Percentiles rank a stretch among this genome's conserved stretches.
These are phyloP conservation scores for Cryptococcus sp. DNA, from an alignment of 1,284 basidiomycete genomes.

Conservation along the genomic window DNA sequence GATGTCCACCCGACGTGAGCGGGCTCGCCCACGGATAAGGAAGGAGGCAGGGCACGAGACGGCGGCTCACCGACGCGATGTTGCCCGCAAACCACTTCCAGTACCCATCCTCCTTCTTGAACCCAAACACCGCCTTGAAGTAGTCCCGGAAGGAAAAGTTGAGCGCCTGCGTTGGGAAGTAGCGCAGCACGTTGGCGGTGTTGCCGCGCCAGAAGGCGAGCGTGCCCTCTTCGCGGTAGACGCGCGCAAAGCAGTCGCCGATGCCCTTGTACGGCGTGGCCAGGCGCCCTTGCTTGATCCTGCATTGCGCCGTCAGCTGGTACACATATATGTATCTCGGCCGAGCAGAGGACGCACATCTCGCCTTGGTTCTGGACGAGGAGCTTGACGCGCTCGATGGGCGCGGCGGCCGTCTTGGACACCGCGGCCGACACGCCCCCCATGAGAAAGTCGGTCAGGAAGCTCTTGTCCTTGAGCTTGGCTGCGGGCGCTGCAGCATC, in stretches of 20 bases:
- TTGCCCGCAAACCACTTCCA: conserved; percentile 57
- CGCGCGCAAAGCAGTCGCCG: conserved; percentile 77
- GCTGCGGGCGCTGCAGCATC: too few species aligned
- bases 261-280: conserved; percentile 89
- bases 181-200: conserved; percentile 57
- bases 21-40: too few species aligned
- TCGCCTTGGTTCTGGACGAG: conserved; percentile 87
- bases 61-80: conserved; percentile 62
- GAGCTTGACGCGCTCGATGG: conserved; percentile 97
- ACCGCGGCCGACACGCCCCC: conserved; percentile 61
- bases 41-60: neutral
- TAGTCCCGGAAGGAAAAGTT: conserved; percentile 52
- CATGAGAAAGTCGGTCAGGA: conserved; percentile 47
- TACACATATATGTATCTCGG: too few species aligned
- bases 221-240: conserved; percentile 50
- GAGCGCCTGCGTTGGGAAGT: conserved; percentile 55
- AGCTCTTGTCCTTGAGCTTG: conserved; percentile 47
- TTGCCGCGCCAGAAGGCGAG: conserved; percentile 55
- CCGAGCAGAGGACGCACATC: conserved; percentile 21
- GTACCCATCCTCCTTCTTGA: conserved; percentile 58
- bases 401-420: conserved; percentile 93
- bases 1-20: too few species aligned
- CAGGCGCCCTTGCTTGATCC: conserved; percentile 95
- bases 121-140: conserved; percentile 55
- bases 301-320: conserved; percentile 10